Evolutionary conservation across 192 early-diverging fungal genomes (phyloP), one percentile per base, ranked within the genome.

Genomic region (Coemansia sp.): DNA sequence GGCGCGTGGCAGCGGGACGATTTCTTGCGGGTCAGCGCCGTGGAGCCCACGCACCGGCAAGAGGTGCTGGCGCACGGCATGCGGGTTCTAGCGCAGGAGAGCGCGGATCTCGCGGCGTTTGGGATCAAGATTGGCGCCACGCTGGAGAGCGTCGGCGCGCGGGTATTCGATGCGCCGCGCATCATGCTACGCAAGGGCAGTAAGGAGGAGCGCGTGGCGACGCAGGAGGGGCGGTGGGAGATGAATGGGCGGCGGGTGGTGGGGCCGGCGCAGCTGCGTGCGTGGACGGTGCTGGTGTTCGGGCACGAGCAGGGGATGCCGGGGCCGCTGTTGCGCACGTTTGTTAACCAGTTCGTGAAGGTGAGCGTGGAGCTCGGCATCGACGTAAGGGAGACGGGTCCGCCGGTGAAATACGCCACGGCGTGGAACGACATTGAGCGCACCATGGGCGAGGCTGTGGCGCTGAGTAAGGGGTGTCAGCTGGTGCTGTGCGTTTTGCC

Each of bases 401-500:
- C 77, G 53, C 67, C 64, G 1, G 64, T 73, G 11, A 57, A 42
- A 17, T 63, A 70, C 27, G 60, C 53, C 0, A 9, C 62, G 13
- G 27, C 34, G 11, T 54, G 34, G 17, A 29, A 45, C 7, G 42
- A 64, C 10, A 64, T 73, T 6, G 64, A 64, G 14, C 40, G 29
- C 3, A 36, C 45, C 2, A 3, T 78, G 14, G 8, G 11, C 0
- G 24, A 61, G 1, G 67, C 71, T 1, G 10, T 6, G 40, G n/a
- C 24, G 1, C 14, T 40, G 34, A 42, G 41, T 1, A 4, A 21
- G 3, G 24, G 13, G 2, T 60, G 61, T 0, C 79, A 81, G 61
- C 14, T 81, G 41, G 34, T 76, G 1, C 4, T 81, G 4, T 81
- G 79, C 35, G 41, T 81, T 16, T 48, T 81, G 61, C 73, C 73